Evolutionary conservation across 768 basidiomycete species (phyloP).

Genomic region (Gautieria morchelliformis): DNA sequence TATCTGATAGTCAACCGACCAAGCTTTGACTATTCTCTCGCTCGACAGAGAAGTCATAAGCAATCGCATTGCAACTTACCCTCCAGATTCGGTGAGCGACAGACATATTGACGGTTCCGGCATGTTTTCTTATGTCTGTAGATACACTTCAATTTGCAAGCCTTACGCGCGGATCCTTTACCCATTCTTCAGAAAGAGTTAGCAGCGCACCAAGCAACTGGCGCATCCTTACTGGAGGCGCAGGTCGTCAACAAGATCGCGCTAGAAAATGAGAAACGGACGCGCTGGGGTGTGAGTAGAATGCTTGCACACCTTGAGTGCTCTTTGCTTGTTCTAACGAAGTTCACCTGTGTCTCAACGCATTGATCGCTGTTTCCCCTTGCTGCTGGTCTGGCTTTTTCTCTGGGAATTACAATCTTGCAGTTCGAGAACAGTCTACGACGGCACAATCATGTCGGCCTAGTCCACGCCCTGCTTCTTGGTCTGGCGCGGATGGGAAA

Average conservation of each 20-base stretch:
- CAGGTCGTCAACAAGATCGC: slow-evolving; percentile 48
- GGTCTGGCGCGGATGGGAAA: slow-evolving; percentile 65
- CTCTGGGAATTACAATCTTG: neutral
- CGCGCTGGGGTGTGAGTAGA: slow-evolving; percentile 69
- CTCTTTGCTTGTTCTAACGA: neutral
- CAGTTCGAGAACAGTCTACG: slow-evolving; percentile 86
- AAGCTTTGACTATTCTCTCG: neutral
- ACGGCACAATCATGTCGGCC: slow-evolving; percentile 78
- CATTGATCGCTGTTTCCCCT: neutral
- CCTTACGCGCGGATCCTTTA: slow-evolving; percentile 74
- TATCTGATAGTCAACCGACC: neutral
- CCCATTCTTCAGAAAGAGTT: slow-evolving; percentile 57
- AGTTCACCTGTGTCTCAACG: too few species aligned
- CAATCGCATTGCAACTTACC: slow-evolving; percentile 83
- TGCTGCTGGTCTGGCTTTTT: neutral
- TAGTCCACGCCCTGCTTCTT: slow-evolving; percentile 64
- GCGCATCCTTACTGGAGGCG: slow-evolving; percentile 27
- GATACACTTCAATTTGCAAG: slow-evolving; percentile 90
- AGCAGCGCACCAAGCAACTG: slow-evolving; percentile 29
- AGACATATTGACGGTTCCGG: too few species aligned
- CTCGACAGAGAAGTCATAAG: slow-evolving; percentile 68
- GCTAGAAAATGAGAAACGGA: slow-evolving; percentile 65
- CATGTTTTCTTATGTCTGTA: slow-evolving; percentile 19
- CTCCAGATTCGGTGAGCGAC: slow-evolving; percentile 67
- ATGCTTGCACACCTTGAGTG: neutral